phyloP scores from a whole-genome alignment of 257 asterid species.

The Anisodus acutangulus region DNA sequence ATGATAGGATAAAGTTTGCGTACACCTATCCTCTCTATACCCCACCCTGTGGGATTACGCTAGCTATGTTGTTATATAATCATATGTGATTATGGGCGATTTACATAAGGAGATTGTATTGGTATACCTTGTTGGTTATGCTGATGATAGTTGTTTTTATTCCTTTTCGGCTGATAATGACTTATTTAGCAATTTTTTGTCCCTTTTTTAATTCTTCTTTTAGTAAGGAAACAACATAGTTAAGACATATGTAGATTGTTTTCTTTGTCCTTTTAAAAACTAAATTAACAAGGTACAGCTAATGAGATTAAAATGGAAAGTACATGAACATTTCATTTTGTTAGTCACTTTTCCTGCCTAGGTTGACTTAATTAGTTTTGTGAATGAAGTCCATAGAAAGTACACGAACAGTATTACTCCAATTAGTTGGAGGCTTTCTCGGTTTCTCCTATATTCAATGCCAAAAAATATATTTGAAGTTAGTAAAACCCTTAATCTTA shows the following conservation, averaged over 20 bases:
- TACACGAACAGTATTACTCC: neutral
- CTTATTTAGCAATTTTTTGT: neutral
- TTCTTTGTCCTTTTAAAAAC: neutral
- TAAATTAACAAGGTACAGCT: neutral
- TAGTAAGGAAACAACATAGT: neutral
- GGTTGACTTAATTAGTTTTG: neutral
- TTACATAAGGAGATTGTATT: neutral
- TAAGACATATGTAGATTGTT: neutral
- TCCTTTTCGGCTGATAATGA: constrained; percentile 24
- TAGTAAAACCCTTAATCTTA: neutral
- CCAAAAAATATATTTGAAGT: neutral
- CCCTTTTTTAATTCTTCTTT: neutral
- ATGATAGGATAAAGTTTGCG: too few relatives aligned
- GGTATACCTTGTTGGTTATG: neutral
- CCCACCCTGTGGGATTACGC: too few relatives aligned
- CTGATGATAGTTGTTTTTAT: neutral
- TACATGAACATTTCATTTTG: neutral
- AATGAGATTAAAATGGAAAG: neutral
- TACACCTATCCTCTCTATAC: too few relatives aligned
- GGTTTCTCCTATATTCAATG: neutral
- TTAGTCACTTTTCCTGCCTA: neutral
- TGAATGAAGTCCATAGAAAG: neutral
- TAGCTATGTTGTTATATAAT: too few relatives aligned
- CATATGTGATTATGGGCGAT: neutral
- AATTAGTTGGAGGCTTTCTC: neutral